These are phyloP conservation scores for Fraxinus excelsior DNA, from an alignment of 257 asterid species.

Conservation along the genomic window DNA sequence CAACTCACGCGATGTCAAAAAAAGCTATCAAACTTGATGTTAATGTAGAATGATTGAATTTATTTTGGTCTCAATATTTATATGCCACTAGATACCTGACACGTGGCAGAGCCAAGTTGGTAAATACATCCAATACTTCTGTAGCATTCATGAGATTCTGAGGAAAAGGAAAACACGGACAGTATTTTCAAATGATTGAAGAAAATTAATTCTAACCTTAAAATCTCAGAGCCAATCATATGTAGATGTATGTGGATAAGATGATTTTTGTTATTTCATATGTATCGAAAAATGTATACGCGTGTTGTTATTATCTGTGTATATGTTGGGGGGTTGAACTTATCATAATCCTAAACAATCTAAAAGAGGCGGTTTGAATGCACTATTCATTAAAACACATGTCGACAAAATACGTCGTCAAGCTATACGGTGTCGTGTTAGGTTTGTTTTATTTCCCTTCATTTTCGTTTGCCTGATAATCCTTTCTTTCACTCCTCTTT, in stretches of 20 bases:
- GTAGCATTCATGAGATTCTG: conserved; percentile 11
- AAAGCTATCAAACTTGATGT: too few relatives aligned
- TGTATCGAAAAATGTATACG: not conserved
- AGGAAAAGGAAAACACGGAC: not conserved
- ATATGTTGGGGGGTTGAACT: too few relatives aligned
- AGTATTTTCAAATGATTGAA: conserved; percentile 15
- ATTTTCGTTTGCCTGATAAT: too few relatives aligned
- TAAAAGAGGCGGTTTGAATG: too few relatives aligned
- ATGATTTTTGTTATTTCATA: not conserved
- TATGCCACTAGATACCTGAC: not conserved
- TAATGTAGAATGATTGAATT: too few relatives aligned
- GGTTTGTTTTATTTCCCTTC: too few relatives aligned
- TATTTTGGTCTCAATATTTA: not conserved
- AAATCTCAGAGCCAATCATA: not conserved
- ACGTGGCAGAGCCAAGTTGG: conserved; percentile 35
- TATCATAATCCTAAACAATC: too few relatives aligned
- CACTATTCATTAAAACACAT: too few relatives aligned
- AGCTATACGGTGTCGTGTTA: too few relatives aligned
- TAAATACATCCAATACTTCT: conserved; percentile 6
- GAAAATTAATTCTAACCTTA: conserved; percentile 2
- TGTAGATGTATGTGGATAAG: conserved; percentile 38
- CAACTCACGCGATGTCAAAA: too few relatives aligned
- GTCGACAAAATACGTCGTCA: too few relatives aligned
- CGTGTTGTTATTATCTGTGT: not conserved
- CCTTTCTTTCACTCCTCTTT: too few relatives aligned